Evolutionary conservation across 1,139 yeast genomes (phyloP).

Genomic region (Kodamaea anthophila): DNA sequence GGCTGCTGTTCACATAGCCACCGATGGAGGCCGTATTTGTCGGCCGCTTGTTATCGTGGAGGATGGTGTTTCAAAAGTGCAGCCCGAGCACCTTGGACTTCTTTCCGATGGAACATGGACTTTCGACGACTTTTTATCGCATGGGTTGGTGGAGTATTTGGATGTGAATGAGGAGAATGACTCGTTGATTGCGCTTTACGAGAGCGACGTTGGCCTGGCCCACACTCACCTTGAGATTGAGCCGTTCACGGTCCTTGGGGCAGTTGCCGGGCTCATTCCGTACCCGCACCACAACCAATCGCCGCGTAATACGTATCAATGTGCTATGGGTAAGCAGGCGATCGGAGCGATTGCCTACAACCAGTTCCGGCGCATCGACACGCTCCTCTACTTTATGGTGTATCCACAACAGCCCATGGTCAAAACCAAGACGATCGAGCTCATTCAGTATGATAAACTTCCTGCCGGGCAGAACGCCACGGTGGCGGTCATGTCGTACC

Average conservation of each 20-base stretch:
- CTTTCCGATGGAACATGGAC: conserved; percentile 66
- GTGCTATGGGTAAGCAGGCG: conserved; percentile 99
- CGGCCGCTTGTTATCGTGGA: conserved; percentile 89
- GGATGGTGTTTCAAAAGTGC: conserved; percentile 63
- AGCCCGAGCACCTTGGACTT: conserved; percentile 57
- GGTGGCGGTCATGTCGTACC: conserved; percentile 97
- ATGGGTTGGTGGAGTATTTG: conserved; percentile 88
- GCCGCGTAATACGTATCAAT: conserved; percentile 97
- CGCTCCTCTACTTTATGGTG: conserved; percentile 87
- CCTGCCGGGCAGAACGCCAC: conserved; percentile 99
- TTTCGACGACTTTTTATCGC: conserved; percentile 81
- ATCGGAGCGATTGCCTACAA: conserved; percentile 98
- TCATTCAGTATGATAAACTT: conserved; percentile 88
- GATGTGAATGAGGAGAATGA: conserved; percentile 99
- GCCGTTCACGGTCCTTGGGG: conserved; percentile 94
- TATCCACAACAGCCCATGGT: conserved; percentile 99
- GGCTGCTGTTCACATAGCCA: conserved; percentile 90
- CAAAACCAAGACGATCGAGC: conserved; percentile 91
- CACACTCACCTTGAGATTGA: conserved; percentile 89
- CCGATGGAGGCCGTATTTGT: conserved; percentile 98
- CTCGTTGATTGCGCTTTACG: conserved; percentile 87
- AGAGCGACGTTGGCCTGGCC: conserved; percentile 32
- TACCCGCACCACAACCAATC: conserved; percentile 99
- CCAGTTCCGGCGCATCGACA: conserved; percentile 93
- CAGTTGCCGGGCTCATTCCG: conserved; percentile 98